phyloP scores from a whole-genome alignment of 2,329 filamentous ascomycete species.

The Calonectria henricotiae region DNA sequence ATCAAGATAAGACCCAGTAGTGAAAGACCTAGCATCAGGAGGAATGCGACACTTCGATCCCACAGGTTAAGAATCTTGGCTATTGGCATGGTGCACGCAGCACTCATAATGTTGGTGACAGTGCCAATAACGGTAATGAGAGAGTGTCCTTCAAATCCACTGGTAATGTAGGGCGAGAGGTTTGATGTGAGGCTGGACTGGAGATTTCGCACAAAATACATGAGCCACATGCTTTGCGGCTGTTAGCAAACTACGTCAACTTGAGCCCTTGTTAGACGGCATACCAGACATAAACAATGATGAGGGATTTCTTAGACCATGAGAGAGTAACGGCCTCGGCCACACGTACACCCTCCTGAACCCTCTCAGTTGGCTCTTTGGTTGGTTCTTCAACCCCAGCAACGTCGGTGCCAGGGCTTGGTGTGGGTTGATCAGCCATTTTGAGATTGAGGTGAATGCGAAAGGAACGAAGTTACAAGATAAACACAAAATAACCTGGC shows the following conservation, averaged over 20 bases:
- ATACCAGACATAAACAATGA: constrained; percentile 12
- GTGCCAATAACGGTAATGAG: constrained; percentile 65
- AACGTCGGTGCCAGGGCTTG: not conserved
- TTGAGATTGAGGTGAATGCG: too few species aligned
- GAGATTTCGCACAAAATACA: constrained; percentile 63
- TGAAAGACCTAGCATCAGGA: constrained; percentile 53
- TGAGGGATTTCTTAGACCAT: constrained; percentile 24
- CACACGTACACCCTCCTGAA: constrained; percentile 17
- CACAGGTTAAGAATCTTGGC: constrained; percentile 60
- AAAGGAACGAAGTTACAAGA: not conserved
- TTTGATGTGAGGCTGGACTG: constrained; percentile 58
- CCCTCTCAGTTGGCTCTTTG: constrained; percentile 4
- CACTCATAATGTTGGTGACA: constrained; percentile 58
- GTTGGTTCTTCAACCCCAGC: not conserved
- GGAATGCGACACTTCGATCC: constrained; percentile 57
- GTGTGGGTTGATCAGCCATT: not conserved
- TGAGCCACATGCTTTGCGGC: constrained; percentile 59
- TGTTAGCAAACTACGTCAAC: not conserved
- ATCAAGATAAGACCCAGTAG: constrained; percentile 69
- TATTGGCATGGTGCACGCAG: constrained; percentile 50
- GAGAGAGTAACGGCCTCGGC: constrained; percentile 27
- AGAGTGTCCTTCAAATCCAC: constrained; percentile 55
- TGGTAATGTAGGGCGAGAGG: constrained; percentile 56
- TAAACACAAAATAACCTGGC: not conserved
- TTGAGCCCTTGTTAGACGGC: not conserved